Conservation (phyloP, 2,329 filamentous ascomycete genomes). For the Microdochium bolleyi region DNA sequence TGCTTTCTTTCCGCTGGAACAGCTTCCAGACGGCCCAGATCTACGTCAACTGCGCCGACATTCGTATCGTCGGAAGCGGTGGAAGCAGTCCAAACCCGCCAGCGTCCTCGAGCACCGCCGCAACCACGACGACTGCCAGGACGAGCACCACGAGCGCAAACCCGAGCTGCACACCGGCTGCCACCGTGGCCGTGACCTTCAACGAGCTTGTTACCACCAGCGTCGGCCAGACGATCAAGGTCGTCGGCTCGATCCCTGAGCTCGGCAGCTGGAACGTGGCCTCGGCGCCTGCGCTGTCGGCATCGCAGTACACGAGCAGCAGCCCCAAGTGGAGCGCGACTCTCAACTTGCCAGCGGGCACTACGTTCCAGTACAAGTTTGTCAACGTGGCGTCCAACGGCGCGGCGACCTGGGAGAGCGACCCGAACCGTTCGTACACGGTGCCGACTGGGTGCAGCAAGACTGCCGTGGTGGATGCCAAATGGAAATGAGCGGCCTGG, state of each 20-base stretch:
- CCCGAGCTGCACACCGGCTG: neutral
- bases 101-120: slow-evolving; percentile 42
- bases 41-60: slow-evolving; percentile 45
- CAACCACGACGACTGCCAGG: slow-evolving; percentile 24
- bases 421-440: slow-evolving; percentile 12
- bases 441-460: slow-evolving; percentile 1
- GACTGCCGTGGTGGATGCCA: neutral
- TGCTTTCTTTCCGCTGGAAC: slow-evolving; percentile 46
- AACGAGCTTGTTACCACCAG: slow-evolving; percentile 27
- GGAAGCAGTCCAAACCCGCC: slow-evolving; percentile 23
- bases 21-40: slow-evolving; percentile 45
- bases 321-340: slow-evolving; percentile 37
- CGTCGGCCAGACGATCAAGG: slow-evolving; percentile 37
- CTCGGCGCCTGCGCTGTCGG: slow-evolving; percentile 31
- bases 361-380: slow-evolving; percentile 41
- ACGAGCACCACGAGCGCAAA: slow-evolving; percentile 11
- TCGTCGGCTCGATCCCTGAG: slow-evolving; percentile 20
- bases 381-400: slow-evolving; percentile 33
- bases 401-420: slow-evolving; percentile 38
- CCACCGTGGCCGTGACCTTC: slow-evolving; percentile 24
- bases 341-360: slow-evolving; percentile 33
- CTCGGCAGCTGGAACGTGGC: slow-evolving; percentile 37
- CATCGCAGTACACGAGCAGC: slow-evolving; percentile 10
- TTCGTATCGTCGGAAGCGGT: slow-evolving; percentile 11
- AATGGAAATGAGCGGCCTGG: slow-evolving; percentile 1